Evolutionary conservation across 768 basidiomycete species (phyloP), one percentile per base, ranked within the genome.

Genomic region (Trametes cubensis): DNA sequence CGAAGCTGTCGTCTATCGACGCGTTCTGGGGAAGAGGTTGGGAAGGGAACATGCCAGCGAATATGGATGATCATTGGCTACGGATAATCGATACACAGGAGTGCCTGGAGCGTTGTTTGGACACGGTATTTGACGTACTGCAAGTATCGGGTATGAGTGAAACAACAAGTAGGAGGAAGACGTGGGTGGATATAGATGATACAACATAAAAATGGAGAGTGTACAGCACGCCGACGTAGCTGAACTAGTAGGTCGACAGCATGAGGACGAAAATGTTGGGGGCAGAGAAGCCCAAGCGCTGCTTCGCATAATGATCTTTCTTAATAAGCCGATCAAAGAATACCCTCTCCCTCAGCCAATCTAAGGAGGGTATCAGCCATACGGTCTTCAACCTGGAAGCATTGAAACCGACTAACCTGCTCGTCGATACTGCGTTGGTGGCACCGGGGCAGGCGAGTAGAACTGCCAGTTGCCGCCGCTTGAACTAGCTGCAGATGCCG

Each of bases 201-300:
- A 56, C 55, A 47, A 26, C 55, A 39, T 8, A 56, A 38, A n/a
- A 14, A 11, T 5, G 25, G 48, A 28, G 48, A 28, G 21, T 7
- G 17, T 28, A 17, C 25, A 28, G 48, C 10, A 49, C 17, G 3
- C 25, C 20, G 23, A 21, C 20, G 23, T 47, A 47, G 20, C n/a
- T 47, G 23, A 47, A 25, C 56, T 39, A 67, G 45, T 67, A 67
- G 34, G 61, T 61, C 18, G 62, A 58, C 30, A 67, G 62, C 5
- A 46, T 17, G n/a, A 93, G 85, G 41, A 92, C 79, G 70, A 90
- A 90, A 41, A 92, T 82, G 69, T 94, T 93, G 6, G 90, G 85
- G 3, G 92, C 92, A 57, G 79, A 81, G 75, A 84, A 94, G 1
- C 92, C 92, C 28, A 94, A 83, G 6, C 90, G 82, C 10, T 77